Evolutionary conservation across 2,329 filamentous ascomycete species (phyloP).

Genomic region (Trichophyton benhamiae): DNA sequence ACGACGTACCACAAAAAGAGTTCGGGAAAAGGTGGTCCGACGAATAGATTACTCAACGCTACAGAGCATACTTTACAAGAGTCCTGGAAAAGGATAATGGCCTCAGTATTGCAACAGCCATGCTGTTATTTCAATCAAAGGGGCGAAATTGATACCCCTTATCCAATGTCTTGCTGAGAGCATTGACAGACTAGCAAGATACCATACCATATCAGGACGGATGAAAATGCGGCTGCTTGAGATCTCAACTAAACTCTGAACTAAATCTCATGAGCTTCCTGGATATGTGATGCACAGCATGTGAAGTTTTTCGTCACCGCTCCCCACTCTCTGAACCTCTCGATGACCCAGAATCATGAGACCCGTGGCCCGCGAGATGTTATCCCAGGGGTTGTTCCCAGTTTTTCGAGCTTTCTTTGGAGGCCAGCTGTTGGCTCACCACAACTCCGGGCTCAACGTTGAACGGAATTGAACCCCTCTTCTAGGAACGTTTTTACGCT

Average conservation of each 20-base stretch:
- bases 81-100: no score
- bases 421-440: background rate
- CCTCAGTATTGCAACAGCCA: background rate
- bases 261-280: background rate
- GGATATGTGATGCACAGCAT: background rate
- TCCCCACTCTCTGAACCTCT: background rate
- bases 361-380: background rate
- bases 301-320: background rate
- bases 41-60: background rate
- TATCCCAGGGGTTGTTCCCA: background rate
- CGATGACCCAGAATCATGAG: background rate
- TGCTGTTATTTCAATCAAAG: background rate
- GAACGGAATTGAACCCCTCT: background rate
- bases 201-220: background rate
- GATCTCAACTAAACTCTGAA: background rate
- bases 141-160: background rate
- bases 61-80: background rate
- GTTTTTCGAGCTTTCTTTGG: background rate
- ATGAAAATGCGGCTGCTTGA: background rate
- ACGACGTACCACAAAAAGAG: background rate
- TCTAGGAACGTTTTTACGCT: background rate
- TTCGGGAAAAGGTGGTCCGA: background rate
- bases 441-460: background rate
- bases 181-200: background rate
- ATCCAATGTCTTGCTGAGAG: background rate